Evolutionary conservation across 192 early-diverging fungal species (phyloP).

Genomic region (Coemansia sp.): DNA sequence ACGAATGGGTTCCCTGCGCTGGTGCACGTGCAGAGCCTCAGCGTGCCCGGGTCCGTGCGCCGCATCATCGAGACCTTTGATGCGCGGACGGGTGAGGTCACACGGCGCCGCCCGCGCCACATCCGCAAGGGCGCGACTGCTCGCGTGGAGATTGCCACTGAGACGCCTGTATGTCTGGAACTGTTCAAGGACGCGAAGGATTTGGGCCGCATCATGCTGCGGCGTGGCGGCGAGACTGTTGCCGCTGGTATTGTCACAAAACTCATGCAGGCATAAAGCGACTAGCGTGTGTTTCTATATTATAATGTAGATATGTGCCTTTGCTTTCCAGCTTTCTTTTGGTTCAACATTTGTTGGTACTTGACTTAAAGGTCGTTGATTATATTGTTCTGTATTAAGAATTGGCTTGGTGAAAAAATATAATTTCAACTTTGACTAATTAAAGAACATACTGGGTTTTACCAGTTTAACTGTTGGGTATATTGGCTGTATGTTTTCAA

Average conservation of each 20-base stretch:
- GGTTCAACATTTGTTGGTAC: no score
- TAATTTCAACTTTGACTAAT: no score
- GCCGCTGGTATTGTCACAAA: constrained; percentile 80
- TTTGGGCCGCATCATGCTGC: constrained; percentile 83
- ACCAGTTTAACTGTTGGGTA: no score
- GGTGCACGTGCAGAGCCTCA: constrained; percentile 80
- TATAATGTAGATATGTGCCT: no score
- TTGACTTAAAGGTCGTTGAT: no score
- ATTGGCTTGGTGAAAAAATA: no score
- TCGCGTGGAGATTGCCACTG: constrained; percentile 74
- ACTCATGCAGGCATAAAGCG: constrained; percentile 16
- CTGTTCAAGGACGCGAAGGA: constrained; percentile 83
- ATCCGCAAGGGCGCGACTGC: constrained; percentile 65
- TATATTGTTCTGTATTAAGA: no score
- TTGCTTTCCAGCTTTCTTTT: no score
- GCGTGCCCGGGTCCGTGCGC: constrained; percentile 74
- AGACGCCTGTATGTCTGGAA: constrained; percentile 81
- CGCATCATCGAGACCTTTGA: constrained; percentile 78
- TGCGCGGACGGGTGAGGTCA: constrained; percentile 79
- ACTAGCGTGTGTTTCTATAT: no score
- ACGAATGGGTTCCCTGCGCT: constrained; percentile 88
- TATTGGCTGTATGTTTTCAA: no score
- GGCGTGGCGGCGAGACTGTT: constrained; percentile 80
- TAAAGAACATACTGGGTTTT: no score
- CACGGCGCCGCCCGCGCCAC: constrained; percentile 77